Conservation (phyloP, 768 basidiomycete genomes). For the Amanita subjunquillea region DNA sequence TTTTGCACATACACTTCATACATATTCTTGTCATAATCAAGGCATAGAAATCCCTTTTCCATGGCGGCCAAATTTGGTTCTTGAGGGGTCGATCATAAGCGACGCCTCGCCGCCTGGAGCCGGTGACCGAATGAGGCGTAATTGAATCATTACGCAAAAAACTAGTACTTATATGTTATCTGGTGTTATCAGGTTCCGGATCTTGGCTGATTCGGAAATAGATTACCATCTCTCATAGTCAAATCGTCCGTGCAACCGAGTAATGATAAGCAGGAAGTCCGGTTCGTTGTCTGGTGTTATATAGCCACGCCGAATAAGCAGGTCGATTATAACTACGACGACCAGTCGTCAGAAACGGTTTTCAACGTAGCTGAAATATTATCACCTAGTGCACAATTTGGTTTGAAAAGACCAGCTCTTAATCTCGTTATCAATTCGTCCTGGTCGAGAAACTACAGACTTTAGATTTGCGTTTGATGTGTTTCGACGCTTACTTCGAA, state of each 20-base stretch:
- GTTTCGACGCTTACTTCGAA: conserved; percentile 53
- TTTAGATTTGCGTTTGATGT: not conserved
- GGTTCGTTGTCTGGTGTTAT: conserved; percentile 86
- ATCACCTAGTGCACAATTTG: conserved; percentile 81
- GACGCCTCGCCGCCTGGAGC: too few species aligned
- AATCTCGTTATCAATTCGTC: conserved; percentile 54
- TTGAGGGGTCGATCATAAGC: too few species aligned
- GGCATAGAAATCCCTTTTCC: too few species aligned
- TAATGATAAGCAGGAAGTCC: conserved; percentile 66
- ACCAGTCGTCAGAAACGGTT: not conserved
- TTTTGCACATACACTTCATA: too few species aligned
- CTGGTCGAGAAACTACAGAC: conserved; percentile 51
- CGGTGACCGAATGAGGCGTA: too few species aligned
- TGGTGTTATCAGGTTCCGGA: not conserved
- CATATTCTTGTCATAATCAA: too few species aligned
- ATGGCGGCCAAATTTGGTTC: too few species aligned
- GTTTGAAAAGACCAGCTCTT: conserved; percentile 71
- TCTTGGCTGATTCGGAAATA: not conserved
- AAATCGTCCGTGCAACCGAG: conserved; percentile 64
- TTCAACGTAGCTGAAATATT: not conserved
- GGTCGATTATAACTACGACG: conserved; percentile 74
- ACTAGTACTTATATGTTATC: too few species aligned
- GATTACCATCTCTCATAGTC: conserved; percentile 48
- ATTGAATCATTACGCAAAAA: too few species aligned
- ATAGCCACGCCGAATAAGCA: conserved; percentile 78